Percentiles rank a stretch among this genome's conserved stretches.
phyloP scores from a whole-genome alignment of 2,329 filamentous ascomycete genomes.

The Alternaria incomplexa region DNA sequence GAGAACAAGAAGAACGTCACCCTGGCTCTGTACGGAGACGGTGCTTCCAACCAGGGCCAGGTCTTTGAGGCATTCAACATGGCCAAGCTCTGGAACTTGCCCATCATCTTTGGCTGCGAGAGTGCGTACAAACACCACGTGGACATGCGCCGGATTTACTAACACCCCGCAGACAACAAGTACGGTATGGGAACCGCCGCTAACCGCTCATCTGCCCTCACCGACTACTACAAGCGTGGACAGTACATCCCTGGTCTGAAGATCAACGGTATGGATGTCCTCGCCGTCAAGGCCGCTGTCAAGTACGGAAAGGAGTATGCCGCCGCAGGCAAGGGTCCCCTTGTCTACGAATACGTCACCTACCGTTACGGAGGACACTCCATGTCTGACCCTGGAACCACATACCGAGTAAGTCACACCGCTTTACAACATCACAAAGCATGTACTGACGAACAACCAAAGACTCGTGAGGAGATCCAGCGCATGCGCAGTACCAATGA shows the following conservation, averaged over 20 bases:
- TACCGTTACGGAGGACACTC: constrained; percentile 99
- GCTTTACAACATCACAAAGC: not conserved
- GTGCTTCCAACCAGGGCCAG: constrained; percentile 98
- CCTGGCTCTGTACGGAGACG: constrained; percentile 93
- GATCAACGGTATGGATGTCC: constrained; percentile 99
- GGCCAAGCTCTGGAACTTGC: constrained; percentile 98
- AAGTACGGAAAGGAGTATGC: constrained; percentile 92
- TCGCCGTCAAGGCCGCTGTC: constrained; percentile 95
- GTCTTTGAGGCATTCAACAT: constrained; percentile 99
- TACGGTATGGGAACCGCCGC: constrained; percentile 99
- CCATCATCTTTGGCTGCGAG: constrained; percentile 95
- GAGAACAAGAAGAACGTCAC: constrained; percentile 82
- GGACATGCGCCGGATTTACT: constrained; percentile 12
- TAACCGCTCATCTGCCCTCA: constrained; percentile 89
- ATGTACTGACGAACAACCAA: constrained; percentile 21
- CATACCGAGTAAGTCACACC: constrained; percentile 70
- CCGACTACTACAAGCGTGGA: constrained; percentile 99
- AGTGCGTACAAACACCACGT: constrained; percentile 66
- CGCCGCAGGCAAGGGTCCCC: constrained; percentile 80
- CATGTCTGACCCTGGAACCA: constrained; percentile 99
- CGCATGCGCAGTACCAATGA: constrained; percentile 99
- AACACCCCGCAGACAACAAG: constrained; percentile 83
- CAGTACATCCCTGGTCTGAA: constrained; percentile 99
- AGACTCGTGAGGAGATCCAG: constrained; percentile 97
- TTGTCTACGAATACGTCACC: constrained; percentile 98